Evolutionary conservation across 257 asterid species (phyloP), one percentile per base, ranked within the genome.

Genomic region (Ophiorrhiza pumila): DNA sequence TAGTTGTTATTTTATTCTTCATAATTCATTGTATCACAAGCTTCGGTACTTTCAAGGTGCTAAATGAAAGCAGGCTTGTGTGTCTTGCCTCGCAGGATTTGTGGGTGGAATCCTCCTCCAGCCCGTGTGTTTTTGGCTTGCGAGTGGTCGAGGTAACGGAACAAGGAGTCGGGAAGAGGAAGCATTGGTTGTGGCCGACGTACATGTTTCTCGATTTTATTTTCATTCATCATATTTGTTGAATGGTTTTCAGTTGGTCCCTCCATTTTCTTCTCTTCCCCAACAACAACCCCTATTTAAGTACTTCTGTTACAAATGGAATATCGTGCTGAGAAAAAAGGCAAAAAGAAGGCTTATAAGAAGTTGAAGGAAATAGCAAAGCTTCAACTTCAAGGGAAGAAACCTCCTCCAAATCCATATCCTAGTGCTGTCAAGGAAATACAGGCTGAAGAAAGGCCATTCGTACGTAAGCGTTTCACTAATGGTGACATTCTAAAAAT

Each of bases 71-170:
- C n/a, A n/a, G n/a, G n/a, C n/a, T n/a, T n/a, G n/a, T n/a, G n/a
- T n/a, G n/a, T n/a, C n/a, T 7, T 14, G 7, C 49, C 49, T 14
- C 11, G 10, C 82, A 89, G 97, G 77, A 76, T 91, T 67, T 78
- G 82, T 62, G 76, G 85, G 65, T 91, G 87, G 50, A 87, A 87
- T 66, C 96, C 97, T 2, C 91, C 93, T 77, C 80, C 88, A 31
- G 89, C 97, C 70, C 91, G 97, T 61, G 73, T 76, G 68, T 91
- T 78, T 91, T 78, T 74, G 94, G 90, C 47, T 86, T 87, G 89
- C 85, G 89, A 78, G 96, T 91, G 74, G 87, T 91, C 3, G 96
- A 91, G 78, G 66, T 89, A 64, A 87, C 86, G 86, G 92, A 83
- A 67, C 87, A 83, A 63, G 97, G 97, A 25, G 80, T 80, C 27